Conservation (phyloP, 352 stramenopile species). For the Elongisporangium senticosum region DNA sequence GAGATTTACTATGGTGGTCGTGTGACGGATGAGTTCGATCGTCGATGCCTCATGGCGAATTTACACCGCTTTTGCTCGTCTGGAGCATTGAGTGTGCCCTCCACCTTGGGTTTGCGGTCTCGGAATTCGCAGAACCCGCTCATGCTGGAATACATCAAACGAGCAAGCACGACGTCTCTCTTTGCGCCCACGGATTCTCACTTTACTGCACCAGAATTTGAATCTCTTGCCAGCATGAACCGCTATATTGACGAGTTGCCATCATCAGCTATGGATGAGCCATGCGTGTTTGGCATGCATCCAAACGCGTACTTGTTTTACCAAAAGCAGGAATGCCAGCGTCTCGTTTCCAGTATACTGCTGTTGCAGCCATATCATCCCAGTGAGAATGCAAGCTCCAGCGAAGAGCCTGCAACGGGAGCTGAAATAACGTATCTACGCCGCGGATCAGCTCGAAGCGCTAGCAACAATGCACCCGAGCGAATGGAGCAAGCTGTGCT, state of each 20-base stretch:
- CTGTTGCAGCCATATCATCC: constrained; percentile 26
- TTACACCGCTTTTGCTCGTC: constrained; percentile 57
- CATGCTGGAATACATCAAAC: not conserved
- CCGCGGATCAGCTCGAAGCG: not conserved
- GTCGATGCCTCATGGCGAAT: constrained; percentile 59
- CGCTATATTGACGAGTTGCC: constrained; percentile 45
- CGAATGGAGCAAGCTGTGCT: constrained; percentile 14
- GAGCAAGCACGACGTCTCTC: not conserved
- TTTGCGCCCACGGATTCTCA: constrained; percentile 2
- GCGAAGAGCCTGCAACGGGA: not conserved
- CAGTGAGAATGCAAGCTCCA: not conserved
- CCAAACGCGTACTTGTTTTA: constrained; percentile 73
- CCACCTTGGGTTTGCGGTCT: not conserved
- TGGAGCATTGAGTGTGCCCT: constrained; percentile 7
- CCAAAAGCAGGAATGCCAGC: constrained; percentile 48
- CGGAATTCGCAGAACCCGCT: constrained; percentile 4
- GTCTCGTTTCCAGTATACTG: constrained; percentile 27
- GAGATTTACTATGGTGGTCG: constrained; percentile 81
- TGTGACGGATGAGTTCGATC: constrained; percentile 81
- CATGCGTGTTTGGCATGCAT: constrained; percentile 81
- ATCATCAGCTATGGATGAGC: constrained; percentile 28
- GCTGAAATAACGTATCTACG: constrained; percentile 1
- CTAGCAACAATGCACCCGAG: not conserved
- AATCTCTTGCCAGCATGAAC: constrained; percentile 27
- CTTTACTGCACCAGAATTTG: constrained; percentile 45